Base-by-base conservation (phyloP, 441 rosid species). In the Macaranga tanarius region DNA sequence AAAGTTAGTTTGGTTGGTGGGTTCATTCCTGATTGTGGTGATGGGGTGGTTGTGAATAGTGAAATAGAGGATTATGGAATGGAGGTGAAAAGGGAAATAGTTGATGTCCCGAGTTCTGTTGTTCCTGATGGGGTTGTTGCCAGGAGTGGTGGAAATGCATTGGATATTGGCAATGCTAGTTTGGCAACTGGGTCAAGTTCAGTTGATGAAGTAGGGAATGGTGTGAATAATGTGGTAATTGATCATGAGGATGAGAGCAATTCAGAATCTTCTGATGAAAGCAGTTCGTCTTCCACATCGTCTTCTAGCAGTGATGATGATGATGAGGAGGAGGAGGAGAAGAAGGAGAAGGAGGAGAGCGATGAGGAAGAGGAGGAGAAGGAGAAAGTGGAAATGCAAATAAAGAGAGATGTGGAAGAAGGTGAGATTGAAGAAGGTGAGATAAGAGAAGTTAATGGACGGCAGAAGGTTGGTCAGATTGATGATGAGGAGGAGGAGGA, bases 391-490 rank as follows among this genome's bases (percentile, higher is more conserved):
- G 26, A 7, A 28, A 20, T 22, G 75, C 74, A 75, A 26, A n/a
- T 65, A 15, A 72, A 75, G 63, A 76, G 70, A 73, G 79, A 70
- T 66, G 67, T 47, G 63, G 77, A 34, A 62, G 82, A 71, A 25
- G 83, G 77, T 55, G 92, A 91, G 55, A 84, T 87, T 62, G 98
- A 93, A 84, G 97, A 93, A 84, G 99, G 99, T 17, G 98, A 96
- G 82, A 89, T 93, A 74, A 78, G 81, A 65, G 86, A 80, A 71
- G 79, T 7, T 25, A 79, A 80, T 58, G 85, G 72, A 61, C 85
- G 80, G 62, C 70, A 62, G 69, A 78, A 59, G 51, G 77, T 62
- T 56, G 77, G 26, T 70, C 72, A 73, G 76, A 71, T 10, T 44
- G 74, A 61, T 34, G 76, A 56, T 52, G 84, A 75, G 23, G 86